Evolutionary conservation across 2,329 filamentous ascomycete genomes (phyloP).

Genomic region (Diplodia intermedia): DNA sequence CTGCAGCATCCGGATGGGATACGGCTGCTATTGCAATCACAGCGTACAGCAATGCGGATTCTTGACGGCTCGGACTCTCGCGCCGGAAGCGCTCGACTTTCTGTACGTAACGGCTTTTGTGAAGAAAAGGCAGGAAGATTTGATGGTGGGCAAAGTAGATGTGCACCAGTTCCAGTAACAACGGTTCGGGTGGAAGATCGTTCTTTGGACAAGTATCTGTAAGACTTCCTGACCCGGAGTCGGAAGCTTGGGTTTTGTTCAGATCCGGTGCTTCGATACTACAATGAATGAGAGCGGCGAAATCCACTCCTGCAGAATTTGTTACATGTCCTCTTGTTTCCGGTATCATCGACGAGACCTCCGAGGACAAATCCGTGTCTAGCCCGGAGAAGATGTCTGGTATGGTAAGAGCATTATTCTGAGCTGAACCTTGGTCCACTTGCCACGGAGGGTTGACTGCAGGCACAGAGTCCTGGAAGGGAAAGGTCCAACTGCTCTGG

Average conservation of each 20-base stretch:
- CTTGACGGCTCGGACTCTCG: conserved; percentile 35
- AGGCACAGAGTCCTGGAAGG: background rate
- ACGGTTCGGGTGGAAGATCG: background rate
- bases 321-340: background rate
- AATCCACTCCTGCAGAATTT: no score
- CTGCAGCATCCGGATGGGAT: conserved; percentile 38
- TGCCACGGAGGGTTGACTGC: background rate
- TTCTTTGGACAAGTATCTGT: background rate
- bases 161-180: conserved; percentile 14
- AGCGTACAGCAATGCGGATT: conserved; percentile 39
- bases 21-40: conserved; percentile 41
- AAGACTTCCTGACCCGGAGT: background rate
- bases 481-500: background rate
- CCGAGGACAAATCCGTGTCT: background rate
- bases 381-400: background rate
- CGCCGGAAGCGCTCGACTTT: conserved; percentile 35
- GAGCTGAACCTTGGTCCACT: no score
- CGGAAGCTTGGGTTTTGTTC: background rate
- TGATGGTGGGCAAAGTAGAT: conserved; percentile 8
- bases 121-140: conserved; percentile 41
- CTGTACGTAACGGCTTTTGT: conserved; percentile 37
- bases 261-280: background rate
- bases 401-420: background rate
- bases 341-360: background rate
- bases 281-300: background rate